A percentile compares a stretch with the other conserved stretches of the same genome.
Evolutionary conservation across 2,329 filamentous ascomycete genomes (phyloP).

Genomic region (Fusarium napiforme): DNA sequence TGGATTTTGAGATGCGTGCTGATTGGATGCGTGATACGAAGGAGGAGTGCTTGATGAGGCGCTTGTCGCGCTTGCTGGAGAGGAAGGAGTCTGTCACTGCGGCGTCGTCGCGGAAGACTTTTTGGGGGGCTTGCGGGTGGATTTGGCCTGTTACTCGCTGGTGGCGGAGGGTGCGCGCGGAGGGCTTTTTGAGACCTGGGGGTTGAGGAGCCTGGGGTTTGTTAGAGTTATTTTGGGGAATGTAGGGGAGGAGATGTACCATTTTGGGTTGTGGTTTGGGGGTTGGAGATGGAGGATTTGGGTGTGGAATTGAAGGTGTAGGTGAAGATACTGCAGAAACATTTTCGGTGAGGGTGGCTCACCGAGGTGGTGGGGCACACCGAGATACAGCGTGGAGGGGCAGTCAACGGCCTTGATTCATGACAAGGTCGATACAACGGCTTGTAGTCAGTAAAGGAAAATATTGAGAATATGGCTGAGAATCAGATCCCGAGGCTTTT

Average conservation of each 20-base stretch:
- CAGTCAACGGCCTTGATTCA: background rate
- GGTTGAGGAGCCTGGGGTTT: constrained; percentile 45
- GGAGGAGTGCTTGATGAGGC: constrained; percentile 80
- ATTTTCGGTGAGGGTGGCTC: constrained; percentile 42
- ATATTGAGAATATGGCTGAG: background rate
- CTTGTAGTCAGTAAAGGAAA: too few relatives aligned
- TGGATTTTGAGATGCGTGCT: constrained; percentile 37
- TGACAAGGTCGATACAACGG: too few relatives aligned
- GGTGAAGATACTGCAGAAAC: constrained; percentile 28
- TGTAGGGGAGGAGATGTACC: background rate
- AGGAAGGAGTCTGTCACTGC: constrained; percentile 68
- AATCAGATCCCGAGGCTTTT: accelerated
- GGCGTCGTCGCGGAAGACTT: constrained; percentile 63
- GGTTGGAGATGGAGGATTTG: background rate
- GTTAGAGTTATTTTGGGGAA: background rate
- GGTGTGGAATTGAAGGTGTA: background rate
- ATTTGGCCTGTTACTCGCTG: constrained; percentile 61
- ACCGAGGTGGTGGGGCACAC: constrained; percentile 42
- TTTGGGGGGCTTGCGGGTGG: constrained; percentile 63
- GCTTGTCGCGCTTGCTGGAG: constrained; percentile 84
- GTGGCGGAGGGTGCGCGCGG: constrained; percentile 66
- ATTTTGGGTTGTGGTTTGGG: constrained; percentile 27
- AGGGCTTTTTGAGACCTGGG: constrained; percentile 62
- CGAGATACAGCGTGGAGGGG: constrained; percentile 36
- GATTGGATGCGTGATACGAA: constrained; percentile 84